A percentile compares a stretch with the other conserved stretches of the same genome.
phyloP scores from a whole-genome alignment of 352 stramenopile species.

The Globisporangium spiculum region DNA sequence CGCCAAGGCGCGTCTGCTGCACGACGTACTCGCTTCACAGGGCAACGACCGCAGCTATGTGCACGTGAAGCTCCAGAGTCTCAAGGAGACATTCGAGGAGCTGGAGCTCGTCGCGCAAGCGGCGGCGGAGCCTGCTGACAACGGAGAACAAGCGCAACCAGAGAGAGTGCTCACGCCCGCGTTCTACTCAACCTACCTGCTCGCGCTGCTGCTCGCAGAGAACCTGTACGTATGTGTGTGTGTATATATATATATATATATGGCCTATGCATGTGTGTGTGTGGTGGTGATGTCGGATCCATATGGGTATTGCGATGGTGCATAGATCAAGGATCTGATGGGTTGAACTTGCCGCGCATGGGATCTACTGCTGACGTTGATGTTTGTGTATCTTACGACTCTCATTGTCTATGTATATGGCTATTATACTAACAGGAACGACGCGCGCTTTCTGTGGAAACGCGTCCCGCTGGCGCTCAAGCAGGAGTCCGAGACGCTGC shows the following conservation, averaged over 20 bases:
- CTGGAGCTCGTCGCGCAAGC: slow-evolving; percentile 54
- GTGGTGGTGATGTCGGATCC: neutral
- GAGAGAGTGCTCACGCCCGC: slow-evolving; percentile 33
- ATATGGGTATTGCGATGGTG: neutral
- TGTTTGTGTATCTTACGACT: neutral
- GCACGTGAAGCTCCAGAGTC: slow-evolving; percentile 21
- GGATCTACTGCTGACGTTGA: neutral
- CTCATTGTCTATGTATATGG: neutral
- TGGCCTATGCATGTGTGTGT: neutral
- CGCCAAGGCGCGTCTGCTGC: slow-evolving; percentile 40
- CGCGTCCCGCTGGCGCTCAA: slow-evolving; percentile 48
- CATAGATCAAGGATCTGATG: neutral
- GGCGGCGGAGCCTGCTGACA: slow-evolving; percentile 7
- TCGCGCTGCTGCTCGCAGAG: slow-evolving; percentile 48
- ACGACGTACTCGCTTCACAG: slow-evolving; percentile 23
- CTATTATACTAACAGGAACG: slow-evolving; percentile 29
- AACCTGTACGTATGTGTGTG: slow-evolving; percentile 32
- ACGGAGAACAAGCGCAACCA: slow-evolving; percentile 9
- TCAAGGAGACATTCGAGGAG: slow-evolving; percentile 48
- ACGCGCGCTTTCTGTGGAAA: slow-evolving; percentile 77
- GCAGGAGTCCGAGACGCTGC: slow-evolving; percentile 34
- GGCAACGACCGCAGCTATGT: slow-evolving; percentile 19
- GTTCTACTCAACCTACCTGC: slow-evolving; percentile 60
- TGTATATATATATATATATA: slow-evolving; percentile 14
- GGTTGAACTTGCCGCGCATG: neutral